These are phyloP conservation scores for Rachicladosporium sp. DNA, from an alignment of 2,329 filamentous ascomycete species.

Conservation along the genomic window DNA sequence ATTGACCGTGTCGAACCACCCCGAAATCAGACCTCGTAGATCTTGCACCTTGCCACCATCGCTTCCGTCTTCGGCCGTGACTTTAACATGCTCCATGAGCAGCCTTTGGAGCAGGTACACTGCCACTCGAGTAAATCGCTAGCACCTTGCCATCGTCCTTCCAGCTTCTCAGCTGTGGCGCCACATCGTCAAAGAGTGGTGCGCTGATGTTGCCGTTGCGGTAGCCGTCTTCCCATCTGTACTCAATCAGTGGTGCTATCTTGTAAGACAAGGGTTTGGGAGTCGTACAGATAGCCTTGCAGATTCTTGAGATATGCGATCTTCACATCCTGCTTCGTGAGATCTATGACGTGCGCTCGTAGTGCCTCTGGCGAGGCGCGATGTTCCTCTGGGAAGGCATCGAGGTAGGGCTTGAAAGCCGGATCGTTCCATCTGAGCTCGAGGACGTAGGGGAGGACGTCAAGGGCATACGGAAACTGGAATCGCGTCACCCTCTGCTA, in stretches of 20 bases:
- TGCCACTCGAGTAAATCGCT: conserved; percentile 73
- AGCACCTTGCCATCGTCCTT: conserved; percentile 42
- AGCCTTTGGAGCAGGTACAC: conserved; percentile 70
- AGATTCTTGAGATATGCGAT: conserved; percentile 65
- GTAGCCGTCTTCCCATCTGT: conserved; percentile 64
- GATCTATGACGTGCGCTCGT: conserved; percentile 54
- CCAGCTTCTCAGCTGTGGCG: conserved; percentile 41
- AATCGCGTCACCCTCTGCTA: conserved; percentile 1
- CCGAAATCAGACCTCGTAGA: conserved; percentile 46
- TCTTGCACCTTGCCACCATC: conserved; percentile 32
- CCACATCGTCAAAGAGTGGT: conserved; percentile 63
- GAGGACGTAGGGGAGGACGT: conserved; percentile 52
- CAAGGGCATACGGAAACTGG: conserved; percentile 67
- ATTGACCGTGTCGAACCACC: conserved; percentile 71
- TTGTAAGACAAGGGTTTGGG: too few species aligned
- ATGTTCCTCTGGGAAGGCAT: conserved; percentile 57
- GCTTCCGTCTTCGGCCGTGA: conserved; percentile 24
- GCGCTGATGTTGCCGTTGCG: conserved; percentile 55
- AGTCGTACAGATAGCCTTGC: conserved; percentile 46
- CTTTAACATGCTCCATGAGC: conserved; percentile 51
- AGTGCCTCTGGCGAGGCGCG: conserved; percentile 47
- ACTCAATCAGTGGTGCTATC: too few species aligned
- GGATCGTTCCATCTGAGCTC: conserved; percentile 54
- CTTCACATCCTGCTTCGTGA: conserved; percentile 63
- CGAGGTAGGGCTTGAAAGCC: conserved; percentile 53